phyloP scores from a whole-genome alignment of 129 eudicot genomes.

The Rutidosis leptorrhynchoides region DNA sequence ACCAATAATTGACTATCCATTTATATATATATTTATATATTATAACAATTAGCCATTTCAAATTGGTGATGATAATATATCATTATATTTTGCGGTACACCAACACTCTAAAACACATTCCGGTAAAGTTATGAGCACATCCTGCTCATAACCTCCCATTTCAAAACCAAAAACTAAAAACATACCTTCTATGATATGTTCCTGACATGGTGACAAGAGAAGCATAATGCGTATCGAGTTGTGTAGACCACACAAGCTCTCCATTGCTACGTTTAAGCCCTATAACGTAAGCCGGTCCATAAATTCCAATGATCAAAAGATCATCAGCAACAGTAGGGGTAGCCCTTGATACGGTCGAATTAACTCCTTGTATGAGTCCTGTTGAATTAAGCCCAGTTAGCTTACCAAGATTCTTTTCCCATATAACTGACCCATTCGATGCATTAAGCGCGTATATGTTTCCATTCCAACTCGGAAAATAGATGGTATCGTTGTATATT shows the following conservation, averaged over 20 bases:
- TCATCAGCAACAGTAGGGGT: conserved; percentile 50
- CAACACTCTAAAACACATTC: no score
- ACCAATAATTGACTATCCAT: no score
- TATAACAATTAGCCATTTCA: no score
- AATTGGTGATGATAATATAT: no score
- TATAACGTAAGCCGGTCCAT: conserved; percentile 53
- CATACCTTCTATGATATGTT: conserved; percentile 41
- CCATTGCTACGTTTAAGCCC: conserved; percentile 49
- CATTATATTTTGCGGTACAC: no score
- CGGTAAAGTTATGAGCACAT: no score
- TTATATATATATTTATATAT: no score
- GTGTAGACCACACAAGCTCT: conserved; percentile 50
- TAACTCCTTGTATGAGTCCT: conserved; percentile 6
- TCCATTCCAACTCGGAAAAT: conserved; percentile 70
- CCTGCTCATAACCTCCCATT: no score
- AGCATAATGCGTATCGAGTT: conserved; percentile 39
- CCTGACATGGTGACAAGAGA: conserved; percentile 60
- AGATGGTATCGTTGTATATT: conserved; percentile 35
- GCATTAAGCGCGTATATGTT: conserved; percentile 56
- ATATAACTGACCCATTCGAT: conserved; percentile 44
- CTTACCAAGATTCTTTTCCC: conserved; percentile 42
- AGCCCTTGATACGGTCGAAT: conserved; percentile 40
- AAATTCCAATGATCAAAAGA: conserved; percentile 45
- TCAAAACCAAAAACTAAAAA: neutral
- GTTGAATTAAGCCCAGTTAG: conserved; percentile 49